Evolutionary conservation across 176 grass and related monocot genomes (phyloP), one percentile per base, ranked within the genome.

Genomic region (Metroxylon sagu): DNA sequence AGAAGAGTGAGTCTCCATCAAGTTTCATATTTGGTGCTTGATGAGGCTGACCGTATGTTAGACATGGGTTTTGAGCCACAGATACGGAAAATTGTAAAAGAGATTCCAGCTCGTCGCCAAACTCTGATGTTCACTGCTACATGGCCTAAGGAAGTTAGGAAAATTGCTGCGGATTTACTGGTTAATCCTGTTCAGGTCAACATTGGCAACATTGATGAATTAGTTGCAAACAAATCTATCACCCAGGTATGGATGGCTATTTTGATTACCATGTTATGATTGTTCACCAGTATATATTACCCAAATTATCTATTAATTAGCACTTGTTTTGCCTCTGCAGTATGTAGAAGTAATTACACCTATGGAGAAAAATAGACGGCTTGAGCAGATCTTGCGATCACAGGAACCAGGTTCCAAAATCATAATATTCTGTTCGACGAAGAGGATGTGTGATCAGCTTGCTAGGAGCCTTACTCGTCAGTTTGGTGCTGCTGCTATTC

Each of bases 91-190:
- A 95, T 95, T 64, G 89, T 89, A 57, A 74, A 67, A 25, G 65
- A 96, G 77, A 60, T 96, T 60, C 83, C 84, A 16, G 25, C 60
- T 50, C 77, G 49, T 26, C 68, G 86, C 28, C 91, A 96, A 63
- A 96, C 91, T 76, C 86, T 96, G 62, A 90, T 96, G 91, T 96
- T 82, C 71, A 96, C 91, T 61, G 91, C 91, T 30, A 96, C 91
- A 51, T 96, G 91, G 91, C 91, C 91, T 19, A 76, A 48, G 62
- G 83, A 87, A 61, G 91, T 96, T 30, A 75, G 86, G 18, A 79
- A 71, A 75, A 96, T 96, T 68, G 91, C 91, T 19, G 73, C 77
- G 7, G 80, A 87, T 71, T 86, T 90, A 61, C 72, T 96, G 28
- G 26, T 17, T 55, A 87, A 82, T 25, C 86, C 91, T 43, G 67